Evolutionary conservation across 164 flowering plant genomes (phyloP), one percentile per base, ranked within the genome.

Genomic region (Stephania yunnanensis): DNA sequence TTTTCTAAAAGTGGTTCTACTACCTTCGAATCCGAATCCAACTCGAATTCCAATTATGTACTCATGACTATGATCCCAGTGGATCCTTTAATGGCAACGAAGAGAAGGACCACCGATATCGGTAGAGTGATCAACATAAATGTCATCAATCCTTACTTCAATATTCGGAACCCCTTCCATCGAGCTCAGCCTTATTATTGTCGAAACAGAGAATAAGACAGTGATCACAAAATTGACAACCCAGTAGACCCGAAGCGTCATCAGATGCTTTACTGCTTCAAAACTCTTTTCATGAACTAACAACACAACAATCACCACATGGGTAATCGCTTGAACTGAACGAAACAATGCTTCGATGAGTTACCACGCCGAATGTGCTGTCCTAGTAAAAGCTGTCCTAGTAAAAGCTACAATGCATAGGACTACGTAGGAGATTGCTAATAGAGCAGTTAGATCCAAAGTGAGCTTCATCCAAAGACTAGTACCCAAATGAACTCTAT

Each of bases 241-340:
- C 98, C 99, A 96, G 68, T 83, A 95, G 69, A 85, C 36, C n/a
- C 98, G 82, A 67, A 96, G 90, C 1, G 93, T 78, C 48, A 81
- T 36, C 0, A 97, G 98, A 80, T 94, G 98, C 42, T 58, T 69
- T 4, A 73, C 70, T 19, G 94, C 88, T 76, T 78, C 72, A 73
- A 92, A 96, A 81, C 84, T 84, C 87, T 87, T 91, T 84, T 90
- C 95, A 50, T 96, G 98, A 19, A 78, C 77, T 19, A 96, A 77
- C 22, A 96, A 72, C 22, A 86, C 67, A 5, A 84, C 73, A 70
- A 90, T 83, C 2, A 80, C 80, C 0, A 75, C 64, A 72, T 90
- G 82, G 46, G 97, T 86, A 0, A 86, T 17, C 19, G 89, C 91
- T 78, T 89, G 95, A 67, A 89, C 55, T 46, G 89, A 71, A 86